phyloP scores from a whole-genome alignment of 1,284 basidiomycete genomes.

The Leccinum subrobustum region DNA sequence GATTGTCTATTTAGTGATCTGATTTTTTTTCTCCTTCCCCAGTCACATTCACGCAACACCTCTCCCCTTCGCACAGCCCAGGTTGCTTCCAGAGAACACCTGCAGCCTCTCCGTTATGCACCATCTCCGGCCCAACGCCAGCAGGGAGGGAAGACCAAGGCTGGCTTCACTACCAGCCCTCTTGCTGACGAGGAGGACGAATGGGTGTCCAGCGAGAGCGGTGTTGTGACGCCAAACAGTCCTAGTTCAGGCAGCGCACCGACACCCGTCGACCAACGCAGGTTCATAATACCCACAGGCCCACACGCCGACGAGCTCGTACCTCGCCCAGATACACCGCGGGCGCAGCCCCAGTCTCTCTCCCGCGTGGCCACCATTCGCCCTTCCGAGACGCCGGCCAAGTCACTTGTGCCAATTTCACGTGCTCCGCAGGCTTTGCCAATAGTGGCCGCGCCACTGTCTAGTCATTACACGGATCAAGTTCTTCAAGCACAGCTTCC shows the following conservation, averaged over 20 bases:
- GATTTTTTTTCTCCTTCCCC: slow-evolving; percentile 4
- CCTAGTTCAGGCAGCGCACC: slow-evolving; percentile 43
- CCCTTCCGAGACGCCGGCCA: slow-evolving; percentile 26
- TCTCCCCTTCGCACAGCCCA: slow-evolving; percentile 45
- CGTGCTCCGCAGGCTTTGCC: slow-evolving; percentile 25
- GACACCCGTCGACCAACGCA: slow-evolving; percentile 36
- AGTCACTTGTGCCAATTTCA: slow-evolving; percentile 24
- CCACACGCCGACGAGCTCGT: slow-evolving; percentile 18
- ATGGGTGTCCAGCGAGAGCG: slow-evolving; percentile 75
- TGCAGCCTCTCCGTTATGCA: slow-evolving; percentile 37
- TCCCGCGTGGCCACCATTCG: slow-evolving; percentile 36
- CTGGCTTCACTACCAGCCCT: slow-evolving; percentile 56
- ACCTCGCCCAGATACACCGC: slow-evolving; percentile 31
- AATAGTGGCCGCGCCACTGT: slow-evolving; percentile 13
- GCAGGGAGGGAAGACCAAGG: slow-evolving; percentile 43
- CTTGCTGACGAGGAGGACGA: slow-evolving; percentile 60
- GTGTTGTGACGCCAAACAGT: slow-evolving; percentile 61
- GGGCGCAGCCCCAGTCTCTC: slow-evolving; percentile 30
- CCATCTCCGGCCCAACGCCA: slow-evolving; percentile 35
- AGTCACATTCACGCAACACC: slow-evolving; percentile 36
- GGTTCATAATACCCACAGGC: slow-evolving; percentile 7
- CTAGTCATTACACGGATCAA: slow-evolving; percentile 14
- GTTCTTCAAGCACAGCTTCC: slow-evolving; percentile 18
- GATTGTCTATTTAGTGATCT: slow-evolving; percentile 16
- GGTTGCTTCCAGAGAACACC: slow-evolving; percentile 50